Percentiles rank a stretch among this genome's conserved stretches.
phyloP scores from a whole-genome alignment of 2,329 filamentous ascomycete species.

The Orbilia ellipsospora region DNA sequence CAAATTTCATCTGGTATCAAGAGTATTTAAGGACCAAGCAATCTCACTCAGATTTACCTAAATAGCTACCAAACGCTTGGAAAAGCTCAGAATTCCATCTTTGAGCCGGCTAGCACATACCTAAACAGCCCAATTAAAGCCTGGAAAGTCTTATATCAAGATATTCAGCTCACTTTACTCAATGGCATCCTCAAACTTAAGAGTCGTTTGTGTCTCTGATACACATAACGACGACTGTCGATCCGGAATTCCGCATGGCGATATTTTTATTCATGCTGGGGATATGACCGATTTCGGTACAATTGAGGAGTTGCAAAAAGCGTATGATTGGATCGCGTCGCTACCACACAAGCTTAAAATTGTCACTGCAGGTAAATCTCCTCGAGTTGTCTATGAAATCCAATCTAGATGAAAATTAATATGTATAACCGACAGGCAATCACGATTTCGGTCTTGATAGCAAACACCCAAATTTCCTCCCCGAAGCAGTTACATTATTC shows the following conservation, averaged over 20 bases:
- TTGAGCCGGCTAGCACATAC: too few relatives aligned
- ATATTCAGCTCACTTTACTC: background rate
- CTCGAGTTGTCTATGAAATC: too few relatives aligned
- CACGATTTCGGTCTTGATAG: constrained; percentile 46
- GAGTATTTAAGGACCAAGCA: too few relatives aligned
- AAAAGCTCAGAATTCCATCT: too few relatives aligned
- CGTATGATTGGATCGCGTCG: constrained; percentile 40
- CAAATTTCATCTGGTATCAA: too few relatives aligned
- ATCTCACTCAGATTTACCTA: too few relatives aligned
- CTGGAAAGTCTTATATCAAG: too few relatives aligned
- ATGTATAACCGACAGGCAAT: constrained; percentile 15
- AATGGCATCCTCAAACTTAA: constrained; percentile 36
- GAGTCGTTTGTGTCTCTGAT: constrained; percentile 65
- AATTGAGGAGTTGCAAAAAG: constrained; percentile 62
- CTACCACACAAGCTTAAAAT: too few relatives aligned
- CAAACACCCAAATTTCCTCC: constrained; percentile 19
- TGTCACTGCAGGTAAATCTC: too few relatives aligned
- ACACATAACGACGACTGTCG: constrained; percentile 63
- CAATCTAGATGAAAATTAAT: background rate
- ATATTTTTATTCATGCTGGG: constrained; percentile 66
- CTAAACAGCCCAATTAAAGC: too few relatives aligned
- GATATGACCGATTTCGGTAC: constrained; percentile 66
- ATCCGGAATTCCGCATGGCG: constrained; percentile 62
- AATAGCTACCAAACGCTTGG: too few relatives aligned
- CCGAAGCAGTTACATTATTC: constrained; percentile 31